These are phyloP conservation scores for Hanseniaspora gamundiae DNA, from an alignment of 1,139 yeast genomes.

Conservation along the genomic window DNA sequence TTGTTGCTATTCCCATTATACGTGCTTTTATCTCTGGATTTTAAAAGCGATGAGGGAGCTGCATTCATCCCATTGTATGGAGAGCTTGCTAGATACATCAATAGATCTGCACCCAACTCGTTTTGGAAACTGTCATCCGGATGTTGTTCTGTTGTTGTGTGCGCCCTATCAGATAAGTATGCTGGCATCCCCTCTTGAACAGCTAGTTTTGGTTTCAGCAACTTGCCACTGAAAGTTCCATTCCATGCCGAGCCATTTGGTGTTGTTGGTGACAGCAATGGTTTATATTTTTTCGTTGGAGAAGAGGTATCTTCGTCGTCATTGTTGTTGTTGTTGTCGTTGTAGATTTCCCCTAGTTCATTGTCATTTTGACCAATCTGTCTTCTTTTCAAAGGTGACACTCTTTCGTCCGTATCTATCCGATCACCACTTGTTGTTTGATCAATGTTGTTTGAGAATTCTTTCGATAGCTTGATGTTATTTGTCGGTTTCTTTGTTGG, in stretches of 20 bases:
- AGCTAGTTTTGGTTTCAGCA: background rate
- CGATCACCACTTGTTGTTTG: too few relatives aligned
- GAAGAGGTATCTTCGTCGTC: background rate
- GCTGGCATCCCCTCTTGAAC: too few relatives aligned
- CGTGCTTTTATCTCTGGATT: background rate
- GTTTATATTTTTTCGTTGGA: conserved; percentile 1
- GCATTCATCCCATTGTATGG: conserved; percentile 15
- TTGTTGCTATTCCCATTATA: background rate
- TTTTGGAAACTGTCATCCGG: conserved; percentile 5
- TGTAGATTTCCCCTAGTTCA: too few relatives aligned
- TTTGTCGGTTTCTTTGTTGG: conserved; percentile 10
- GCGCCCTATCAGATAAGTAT: background rate
- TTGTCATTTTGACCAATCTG: background rate
- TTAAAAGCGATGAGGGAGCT: background rate
- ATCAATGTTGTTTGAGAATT: too few relatives aligned
- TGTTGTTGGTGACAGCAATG: conserved; percentile 4
- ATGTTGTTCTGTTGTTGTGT: background rate
- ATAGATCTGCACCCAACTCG: conserved; percentile 24
- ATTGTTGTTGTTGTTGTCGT: background rate
- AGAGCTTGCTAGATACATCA: conserved; percentile 26
- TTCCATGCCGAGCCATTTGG: conserved; percentile 4
- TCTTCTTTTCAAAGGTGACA: conserved; percentile 8
- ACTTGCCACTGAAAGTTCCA: background rate
- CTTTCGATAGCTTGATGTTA: too few relatives aligned
- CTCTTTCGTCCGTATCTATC: conserved; percentile 1